A percentile compares a stretch with the other conserved stretches of the same genome.
These are phyloP conservation scores for Cordyceps tenuipes DNA, from an alignment of 2,329 filamentous ascomycete species.

Conservation along the genomic window DNA sequence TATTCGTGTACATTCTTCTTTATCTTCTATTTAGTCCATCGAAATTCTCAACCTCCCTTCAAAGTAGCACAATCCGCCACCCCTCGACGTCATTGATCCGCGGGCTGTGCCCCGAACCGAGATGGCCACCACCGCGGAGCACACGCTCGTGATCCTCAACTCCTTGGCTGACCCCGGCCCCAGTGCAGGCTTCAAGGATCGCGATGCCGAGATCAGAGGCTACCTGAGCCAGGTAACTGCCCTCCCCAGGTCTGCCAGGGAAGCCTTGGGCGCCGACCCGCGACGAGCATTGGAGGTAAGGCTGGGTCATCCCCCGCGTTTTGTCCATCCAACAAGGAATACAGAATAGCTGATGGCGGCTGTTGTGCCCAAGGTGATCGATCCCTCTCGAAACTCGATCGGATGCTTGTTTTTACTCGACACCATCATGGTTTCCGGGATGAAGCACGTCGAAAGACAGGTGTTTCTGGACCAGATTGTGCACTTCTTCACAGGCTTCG, in stretches of 20 bases:
- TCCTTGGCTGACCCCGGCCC: slow-evolving; percentile 31
- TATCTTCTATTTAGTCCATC: background rate
- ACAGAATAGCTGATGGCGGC: slow-evolving; percentile 14
- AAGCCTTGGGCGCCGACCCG: slow-evolving; percentile 26
- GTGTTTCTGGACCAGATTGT: slow-evolving; percentile 34
- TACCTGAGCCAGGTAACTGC: slow-evolving; percentile 32
- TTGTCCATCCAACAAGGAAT: background rate
- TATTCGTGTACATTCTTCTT: background rate
- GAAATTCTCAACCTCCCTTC: background rate
- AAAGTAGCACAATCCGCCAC: background rate
- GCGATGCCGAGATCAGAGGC: slow-evolving; percentile 30
- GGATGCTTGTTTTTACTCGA: slow-evolving; percentile 43
- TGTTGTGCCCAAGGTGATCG: slow-evolving; percentile 28
- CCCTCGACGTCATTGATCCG: background rate
- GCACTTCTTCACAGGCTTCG: slow-evolving; percentile 40
- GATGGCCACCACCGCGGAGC: slow-evolving; percentile 22
- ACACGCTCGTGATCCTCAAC: slow-evolving; percentile 25
- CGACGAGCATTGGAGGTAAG: slow-evolving; percentile 34
- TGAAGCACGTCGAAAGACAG: slow-evolving; percentile 23
- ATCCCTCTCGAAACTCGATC: slow-evolving; percentile 42
- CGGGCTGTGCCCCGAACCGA: background rate
- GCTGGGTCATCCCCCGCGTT: background rate
- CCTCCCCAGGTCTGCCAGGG: slow-evolving; percentile 26
- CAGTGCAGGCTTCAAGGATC: slow-evolving; percentile 24
- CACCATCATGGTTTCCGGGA: slow-evolving; percentile 22